Percentiles rank a stretch among this genome's conserved stretches.
Evolutionary conservation across 345 rosid species (phyloP).

Genomic region (Tarenaya hassleriana): DNA sequence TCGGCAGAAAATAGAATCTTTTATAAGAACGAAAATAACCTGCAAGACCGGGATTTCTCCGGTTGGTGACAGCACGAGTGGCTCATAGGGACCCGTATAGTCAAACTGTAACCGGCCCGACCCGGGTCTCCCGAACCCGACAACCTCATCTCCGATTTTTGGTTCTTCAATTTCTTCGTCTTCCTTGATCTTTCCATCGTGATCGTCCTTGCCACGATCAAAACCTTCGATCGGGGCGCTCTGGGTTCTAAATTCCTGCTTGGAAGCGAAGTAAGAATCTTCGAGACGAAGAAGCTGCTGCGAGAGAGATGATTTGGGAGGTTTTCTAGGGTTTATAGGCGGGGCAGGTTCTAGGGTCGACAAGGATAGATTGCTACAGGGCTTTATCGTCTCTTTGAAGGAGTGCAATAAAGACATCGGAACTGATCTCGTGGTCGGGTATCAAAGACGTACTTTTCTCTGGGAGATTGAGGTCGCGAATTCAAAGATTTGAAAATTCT

Average conservation of each 20-base stretch:
- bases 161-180: conserved; percentile 32
- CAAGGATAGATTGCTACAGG: conserved; percentile 37
- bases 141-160: conserved; percentile 30
- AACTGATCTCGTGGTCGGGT: no score
- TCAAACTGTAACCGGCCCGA: conserved; percentile 57
- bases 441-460: no score
- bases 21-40: conserved; percentile 29
- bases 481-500: no score
- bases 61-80: conserved; percentile 49
- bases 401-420: conserved; percentile 45
- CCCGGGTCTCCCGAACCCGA: conserved; percentile 51
- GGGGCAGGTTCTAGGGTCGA: conserved; percentile 41
- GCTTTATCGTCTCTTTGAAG: conserved; percentile 68
- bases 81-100: conserved; percentile 70
- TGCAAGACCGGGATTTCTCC: conserved; percentile 56
- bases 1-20: conserved; percentile 8
- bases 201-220: conserved; percentile 8
- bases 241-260: conserved; percentile 23
- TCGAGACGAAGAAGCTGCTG: conserved; percentile 76
- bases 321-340: conserved; percentile 43
- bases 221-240: conserved; percentile 19
- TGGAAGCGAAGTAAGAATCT: conserved; percentile 35
- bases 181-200: conserved; percentile 25
- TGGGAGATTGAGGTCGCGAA: no score
- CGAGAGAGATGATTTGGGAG: conserved; percentile 76